phyloP scores from a whole-genome alignment of 352 stramenopile genomes.

The Phytophthora ramorum region DNA sequence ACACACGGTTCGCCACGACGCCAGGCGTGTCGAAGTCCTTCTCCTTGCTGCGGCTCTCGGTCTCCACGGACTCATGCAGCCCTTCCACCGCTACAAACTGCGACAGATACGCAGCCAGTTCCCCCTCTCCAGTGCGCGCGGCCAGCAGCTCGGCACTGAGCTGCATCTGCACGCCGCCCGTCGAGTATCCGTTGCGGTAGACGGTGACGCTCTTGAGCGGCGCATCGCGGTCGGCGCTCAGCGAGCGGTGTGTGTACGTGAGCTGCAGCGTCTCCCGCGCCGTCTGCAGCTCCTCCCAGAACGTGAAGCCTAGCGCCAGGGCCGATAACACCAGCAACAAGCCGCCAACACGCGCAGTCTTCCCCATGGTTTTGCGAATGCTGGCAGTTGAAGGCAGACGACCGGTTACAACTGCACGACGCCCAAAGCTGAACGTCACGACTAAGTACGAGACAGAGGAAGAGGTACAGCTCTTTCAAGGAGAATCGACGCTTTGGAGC shows the following conservation, averaged over 20 bases:
- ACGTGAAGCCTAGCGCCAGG: slow-evolving; percentile 55
- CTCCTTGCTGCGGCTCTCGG: slow-evolving; percentile 17
- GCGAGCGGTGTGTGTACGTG: slow-evolving; percentile 62
- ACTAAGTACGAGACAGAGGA: slow-evolving; percentile 2
- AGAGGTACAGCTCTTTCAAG: too few relatives aligned
- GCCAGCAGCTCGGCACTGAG: slow-evolving; percentile 66
- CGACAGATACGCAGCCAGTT: slow-evolving; percentile 82
- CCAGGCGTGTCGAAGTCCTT: slow-evolving; percentile 35
- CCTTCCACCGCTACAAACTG: slow-evolving; percentile 83
- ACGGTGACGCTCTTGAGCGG: slow-evolving; percentile 73
- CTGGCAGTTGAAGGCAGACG: slow-evolving; percentile 16
- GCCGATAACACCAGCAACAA: slow-evolving; percentile 49
- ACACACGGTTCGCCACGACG: slow-evolving; percentile 73
- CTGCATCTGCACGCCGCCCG: slow-evolving; percentile 74
- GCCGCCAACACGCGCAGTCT: slow-evolving; percentile 46
- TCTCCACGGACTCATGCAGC: slow-evolving; percentile 32
- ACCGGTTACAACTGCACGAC: slow-evolving; percentile 22
- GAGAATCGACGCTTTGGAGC: too few relatives aligned
- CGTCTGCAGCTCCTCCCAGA: slow-evolving; percentile 53
- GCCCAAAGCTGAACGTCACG: neutral
- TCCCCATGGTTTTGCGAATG: slow-evolving; percentile 52
- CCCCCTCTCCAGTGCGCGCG: slow-evolving; percentile 47
- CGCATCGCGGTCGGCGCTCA: slow-evolving; percentile 45
- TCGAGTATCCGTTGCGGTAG: slow-evolving; percentile 84
- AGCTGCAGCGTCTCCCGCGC: slow-evolving; percentile 66